These are phyloP conservation scores for Neofusicoccum sp. DNA, from an alignment of 2,329 filamentous ascomycete species.

Conservation along the genomic window DNA sequence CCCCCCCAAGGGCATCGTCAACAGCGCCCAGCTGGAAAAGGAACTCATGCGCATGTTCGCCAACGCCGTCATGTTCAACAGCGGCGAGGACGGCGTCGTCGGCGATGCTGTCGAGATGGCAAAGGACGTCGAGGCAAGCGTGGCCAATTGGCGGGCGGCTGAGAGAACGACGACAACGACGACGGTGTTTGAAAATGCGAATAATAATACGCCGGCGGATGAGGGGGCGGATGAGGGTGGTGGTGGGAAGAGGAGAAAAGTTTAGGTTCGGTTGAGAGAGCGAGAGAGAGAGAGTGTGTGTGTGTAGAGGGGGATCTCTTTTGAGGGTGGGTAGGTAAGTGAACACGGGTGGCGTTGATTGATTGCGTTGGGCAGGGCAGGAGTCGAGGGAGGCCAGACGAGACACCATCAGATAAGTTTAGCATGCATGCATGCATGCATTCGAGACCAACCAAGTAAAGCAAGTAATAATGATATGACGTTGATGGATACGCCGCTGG, in stretches of 20 bases:
- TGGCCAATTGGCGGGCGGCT: constrained; percentile 72
- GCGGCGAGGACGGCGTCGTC: constrained; percentile 84
- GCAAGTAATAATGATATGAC: no score
- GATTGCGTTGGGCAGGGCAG: no score
- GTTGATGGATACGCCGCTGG: no score
- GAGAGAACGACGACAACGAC: constrained; percentile 45
- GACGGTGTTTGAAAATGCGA: constrained; percentile 14
- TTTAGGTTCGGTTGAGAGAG: neutral
- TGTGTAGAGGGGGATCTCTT: no score
- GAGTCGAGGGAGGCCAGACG: no score
- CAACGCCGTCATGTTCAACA: constrained; percentile 98
- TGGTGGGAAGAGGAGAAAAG: constrained; percentile 11
- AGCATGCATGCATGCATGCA: no score
- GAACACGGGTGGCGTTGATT: no score
- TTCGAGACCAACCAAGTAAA: no score
- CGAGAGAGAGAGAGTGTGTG: no score
- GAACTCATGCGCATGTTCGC: constrained; percentile 96
- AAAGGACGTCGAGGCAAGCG: constrained; percentile 75
- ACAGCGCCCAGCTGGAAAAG: constrained; percentile 86
- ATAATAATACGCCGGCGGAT: constrained; percentile 26
- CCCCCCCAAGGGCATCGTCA: constrained; percentile 87
- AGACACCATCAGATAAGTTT: no score
- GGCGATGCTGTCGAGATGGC: constrained; percentile 89
- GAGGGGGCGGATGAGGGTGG: constrained; percentile 24
- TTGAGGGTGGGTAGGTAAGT: no score